phyloP scores from a whole-genome alignment of 768 basidiomycete species.

The Mycena rebaudengoi region DNA sequence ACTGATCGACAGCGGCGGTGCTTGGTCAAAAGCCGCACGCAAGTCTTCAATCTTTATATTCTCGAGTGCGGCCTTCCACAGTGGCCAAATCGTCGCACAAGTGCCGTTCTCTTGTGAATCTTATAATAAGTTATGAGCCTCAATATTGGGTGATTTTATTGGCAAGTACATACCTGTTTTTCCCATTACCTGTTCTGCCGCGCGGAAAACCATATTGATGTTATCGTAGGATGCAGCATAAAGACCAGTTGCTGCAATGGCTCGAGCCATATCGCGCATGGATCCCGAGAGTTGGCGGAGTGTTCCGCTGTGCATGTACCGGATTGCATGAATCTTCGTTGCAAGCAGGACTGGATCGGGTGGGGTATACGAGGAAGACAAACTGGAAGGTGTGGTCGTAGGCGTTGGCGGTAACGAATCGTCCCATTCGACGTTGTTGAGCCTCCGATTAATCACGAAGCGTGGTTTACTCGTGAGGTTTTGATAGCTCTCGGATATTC shows the following conservation, averaged over 20 bases:
- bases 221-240: slow-evolving; percentile 11
- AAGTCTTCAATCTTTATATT: slow-evolving; percentile 35
- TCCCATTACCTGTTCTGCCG: slow-evolving; percentile 45
- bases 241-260: slow-evolving; percentile 31
- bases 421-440: not conserved
- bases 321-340: not conserved
- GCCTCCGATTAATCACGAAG: not conserved
- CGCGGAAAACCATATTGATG: too few relatives aligned
- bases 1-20: slow-evolving; percentile 28
- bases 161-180: slow-evolving; percentile 32
- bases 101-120: slow-evolving; percentile 39
- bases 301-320: slow-evolving; percentile 20
- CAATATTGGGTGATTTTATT: too few relatives aligned
- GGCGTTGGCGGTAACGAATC: not conserved
- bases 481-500: slow-evolving; percentile 39
- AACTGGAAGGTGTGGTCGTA: not conserved
- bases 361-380: not conserved
- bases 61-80: slow-evolving; percentile 32
- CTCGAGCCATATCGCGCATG: slow-evolving; percentile 21
- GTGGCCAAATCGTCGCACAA: too few relatives aligned
- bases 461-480: slow-evolving; percentile 22
- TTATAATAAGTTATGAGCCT: too few relatives aligned
- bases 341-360: not conserved
- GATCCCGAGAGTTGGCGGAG: slow-evolving; percentile 34
- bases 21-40: slow-evolving; percentile 25